Evolutionary conservation across 2,329 filamentous ascomycete species (phyloP).

Genomic region (Arthrobotrys musiformis): DNA sequence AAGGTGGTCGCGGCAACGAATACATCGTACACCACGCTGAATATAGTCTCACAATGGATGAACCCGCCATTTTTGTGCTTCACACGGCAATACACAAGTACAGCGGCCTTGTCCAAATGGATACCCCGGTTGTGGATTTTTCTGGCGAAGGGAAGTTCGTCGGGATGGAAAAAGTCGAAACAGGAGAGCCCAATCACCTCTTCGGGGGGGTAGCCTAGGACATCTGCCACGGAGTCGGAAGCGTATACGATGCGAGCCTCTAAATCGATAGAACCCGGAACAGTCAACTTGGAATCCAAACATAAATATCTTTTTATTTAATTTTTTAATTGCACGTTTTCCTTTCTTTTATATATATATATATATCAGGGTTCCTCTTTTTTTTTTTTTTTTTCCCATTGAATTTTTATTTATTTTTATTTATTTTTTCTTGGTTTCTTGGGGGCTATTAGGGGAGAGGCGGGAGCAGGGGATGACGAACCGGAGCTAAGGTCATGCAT

Average conservation of each 20-base stretch:
- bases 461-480: constrained; percentile 34
- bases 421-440: no score
- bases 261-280: constrained; percentile 70
- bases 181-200: constrained; percentile 80
- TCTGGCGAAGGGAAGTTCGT: constrained; percentile 80
- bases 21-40: constrained; percentile 88
- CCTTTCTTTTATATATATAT: no score
- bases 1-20: constrained; percentile 85
- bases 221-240: constrained; percentile 83
- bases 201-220: constrained; percentile 80
- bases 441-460: not conserved
- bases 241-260: constrained; percentile 84
- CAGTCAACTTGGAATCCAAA: constrained; percentile 54
- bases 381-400: no score
- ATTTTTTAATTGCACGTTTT: no score
- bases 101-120: constrained; percentile 82
- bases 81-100: constrained; percentile 81
- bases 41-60: constrained; percentile 86
- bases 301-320: no score
- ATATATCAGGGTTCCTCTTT: no score
- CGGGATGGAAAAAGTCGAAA: constrained; percentile 87
- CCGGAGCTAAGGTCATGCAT: constrained; percentile 76
- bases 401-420: no score
- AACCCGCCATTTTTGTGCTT: constrained; percentile 75
- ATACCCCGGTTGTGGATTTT: constrained; percentile 78